Conservation (phyloP, 2,329 filamentous ascomycete genomes). For the Fusarium sp. region DNA sequence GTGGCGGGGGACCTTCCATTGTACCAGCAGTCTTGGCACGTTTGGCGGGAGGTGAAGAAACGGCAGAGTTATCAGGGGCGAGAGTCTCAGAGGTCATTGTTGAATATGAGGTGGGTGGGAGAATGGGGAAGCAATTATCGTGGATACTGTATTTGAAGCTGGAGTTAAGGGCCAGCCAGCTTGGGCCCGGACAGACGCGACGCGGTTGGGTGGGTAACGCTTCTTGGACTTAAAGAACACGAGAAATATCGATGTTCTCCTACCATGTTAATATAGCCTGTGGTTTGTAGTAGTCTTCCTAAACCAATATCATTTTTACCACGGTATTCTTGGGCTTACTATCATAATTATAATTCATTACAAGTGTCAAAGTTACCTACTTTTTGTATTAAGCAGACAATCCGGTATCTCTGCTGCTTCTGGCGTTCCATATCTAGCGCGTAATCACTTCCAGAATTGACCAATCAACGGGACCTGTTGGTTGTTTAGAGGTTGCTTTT, state of each 20-base stretch:
- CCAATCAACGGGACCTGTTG: conserved; percentile 37
- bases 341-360: not conserved
- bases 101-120: not conserved
- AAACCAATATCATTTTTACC: not conserved
- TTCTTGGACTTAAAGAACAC: not conserved
- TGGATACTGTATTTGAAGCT: not conserved
- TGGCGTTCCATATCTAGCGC: not conserved
- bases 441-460: conserved; percentile 29
- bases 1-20: conserved; percentile 62
- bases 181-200: conserved; percentile 40
- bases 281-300: not conserved
- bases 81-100: conserved; percentile 40
- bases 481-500: conserved; percentile 38
- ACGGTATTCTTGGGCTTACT: not conserved
- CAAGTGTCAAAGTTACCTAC: not conserved
- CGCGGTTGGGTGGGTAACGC: conserved; percentile 41
- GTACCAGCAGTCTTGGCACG: conserved; percentile 72
- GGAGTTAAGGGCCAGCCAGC: conserved; percentile 34
- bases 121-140: conserved; percentile 38
- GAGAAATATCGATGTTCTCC: not conserved
- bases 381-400: not conserved
- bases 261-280: not conserved
- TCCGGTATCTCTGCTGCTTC: not conserved
- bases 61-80: conserved; percentile 56
- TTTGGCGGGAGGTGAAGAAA: conserved; percentile 80